These are phyloP conservation scores for Glycine latifolia DNA, from an alignment of 306 rosid species.

Conservation along the genomic window DNA sequence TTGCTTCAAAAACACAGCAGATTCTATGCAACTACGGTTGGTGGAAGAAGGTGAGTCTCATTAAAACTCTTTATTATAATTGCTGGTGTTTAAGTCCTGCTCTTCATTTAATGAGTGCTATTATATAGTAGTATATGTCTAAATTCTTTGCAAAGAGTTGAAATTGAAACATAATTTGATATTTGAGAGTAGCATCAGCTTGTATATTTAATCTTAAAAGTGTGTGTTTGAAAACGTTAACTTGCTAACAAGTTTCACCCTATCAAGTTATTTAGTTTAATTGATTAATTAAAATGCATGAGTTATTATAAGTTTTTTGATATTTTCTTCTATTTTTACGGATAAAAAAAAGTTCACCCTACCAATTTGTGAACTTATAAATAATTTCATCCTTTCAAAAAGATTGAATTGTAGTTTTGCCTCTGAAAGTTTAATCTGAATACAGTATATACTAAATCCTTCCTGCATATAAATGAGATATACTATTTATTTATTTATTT, in stretches of 20 bases:
- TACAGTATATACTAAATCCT: too few relatives aligned
- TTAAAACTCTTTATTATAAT: constrained; percentile 35
- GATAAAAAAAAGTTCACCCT: neutral
- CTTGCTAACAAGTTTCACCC: neutral
- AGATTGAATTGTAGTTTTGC: neutral
- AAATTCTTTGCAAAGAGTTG: neutral
- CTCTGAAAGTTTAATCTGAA: too few relatives aligned
- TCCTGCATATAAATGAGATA: neutral
- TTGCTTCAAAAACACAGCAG: constrained; percentile 50
- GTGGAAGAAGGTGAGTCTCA: constrained; percentile 66
- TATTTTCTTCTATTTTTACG: too few relatives aligned
- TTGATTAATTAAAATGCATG: too few relatives aligned
- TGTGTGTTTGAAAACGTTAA: too few relatives aligned
- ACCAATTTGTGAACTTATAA: neutral
- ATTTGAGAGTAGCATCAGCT: too few relatives aligned
- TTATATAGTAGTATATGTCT: neutral
- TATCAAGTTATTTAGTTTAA: too few relatives aligned
- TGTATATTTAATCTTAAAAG: too few relatives aligned
- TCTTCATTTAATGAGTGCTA: neutral
- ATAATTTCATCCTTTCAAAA: neutral
- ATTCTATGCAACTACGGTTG: constrained; percentile 51
- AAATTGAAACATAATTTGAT: neutral
- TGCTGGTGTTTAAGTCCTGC: neutral
- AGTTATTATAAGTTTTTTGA: too few relatives aligned
- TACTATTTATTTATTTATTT: neutral